Conservation (phyloP, 345 rosid genomes). For the Eucalyptus polybractea region DNA sequence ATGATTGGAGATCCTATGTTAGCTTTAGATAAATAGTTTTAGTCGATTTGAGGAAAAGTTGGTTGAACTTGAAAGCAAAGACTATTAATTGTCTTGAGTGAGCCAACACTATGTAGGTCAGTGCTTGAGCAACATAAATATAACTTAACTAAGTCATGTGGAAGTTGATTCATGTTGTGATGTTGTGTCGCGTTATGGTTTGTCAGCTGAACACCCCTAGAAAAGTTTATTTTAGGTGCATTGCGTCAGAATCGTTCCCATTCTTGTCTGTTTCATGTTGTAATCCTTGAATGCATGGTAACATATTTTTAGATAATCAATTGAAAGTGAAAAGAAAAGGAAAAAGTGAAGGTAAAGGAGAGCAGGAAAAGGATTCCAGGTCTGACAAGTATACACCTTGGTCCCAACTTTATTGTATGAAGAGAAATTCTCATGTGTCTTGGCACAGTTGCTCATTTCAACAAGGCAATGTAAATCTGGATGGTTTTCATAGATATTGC, state of each 20-base stretch:
- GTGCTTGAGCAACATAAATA: neutral
- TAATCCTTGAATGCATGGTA: neutral
- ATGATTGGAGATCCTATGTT: neutral
- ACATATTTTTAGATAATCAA: neutral
- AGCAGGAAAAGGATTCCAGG: neutral
- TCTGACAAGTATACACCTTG: neutral
- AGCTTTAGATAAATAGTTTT: neutral
- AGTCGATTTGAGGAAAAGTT: neutral
- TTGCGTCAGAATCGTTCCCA: neutral
- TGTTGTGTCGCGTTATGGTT: neutral
- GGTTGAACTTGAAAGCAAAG: neutral
- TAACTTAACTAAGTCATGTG: neutral
- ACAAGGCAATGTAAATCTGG: neutral
- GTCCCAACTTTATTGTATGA: neutral
- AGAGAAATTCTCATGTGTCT: neutral
- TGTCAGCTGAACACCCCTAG: neutral
- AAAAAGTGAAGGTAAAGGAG: neutral
- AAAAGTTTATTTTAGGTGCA: neutral
- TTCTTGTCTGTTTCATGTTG: neutral
- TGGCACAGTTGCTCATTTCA: neutral
- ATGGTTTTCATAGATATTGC: neutral
- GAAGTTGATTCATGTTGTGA: neutral
- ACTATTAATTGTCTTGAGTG: neutral
- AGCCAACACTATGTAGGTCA: neutral
- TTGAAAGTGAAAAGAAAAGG: neutral